A percentile compares a stretch with the other conserved stretches of the same genome.
Conservation (phyloP, 1,139 yeast species). For the Casaregolazyma lundiana region DNA sequence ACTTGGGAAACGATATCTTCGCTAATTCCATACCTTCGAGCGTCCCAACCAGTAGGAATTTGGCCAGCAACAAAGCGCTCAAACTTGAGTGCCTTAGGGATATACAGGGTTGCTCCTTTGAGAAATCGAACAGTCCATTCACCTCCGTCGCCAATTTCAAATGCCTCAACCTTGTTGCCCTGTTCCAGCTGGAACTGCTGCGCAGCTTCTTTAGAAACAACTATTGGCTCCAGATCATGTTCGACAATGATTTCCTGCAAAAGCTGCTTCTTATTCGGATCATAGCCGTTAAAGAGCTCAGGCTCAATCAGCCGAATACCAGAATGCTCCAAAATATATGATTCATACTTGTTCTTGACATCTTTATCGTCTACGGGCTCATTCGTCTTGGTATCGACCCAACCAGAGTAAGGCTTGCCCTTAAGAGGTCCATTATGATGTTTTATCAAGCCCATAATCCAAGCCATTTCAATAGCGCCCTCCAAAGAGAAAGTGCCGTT, state of each 20-base stretch:
- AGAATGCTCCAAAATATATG: constrained; percentile 79
- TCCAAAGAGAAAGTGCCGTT: constrained; percentile 92
- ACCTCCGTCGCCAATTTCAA: constrained; percentile 83
- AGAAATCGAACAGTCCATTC: constrained; percentile 86
- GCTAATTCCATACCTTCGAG: constrained; percentile 87
- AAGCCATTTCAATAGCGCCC: constrained; percentile 98
- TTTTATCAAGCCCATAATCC: constrained; percentile 97
- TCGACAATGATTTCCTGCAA: constrained; percentile 94
- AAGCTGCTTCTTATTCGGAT: constrained; percentile 88
- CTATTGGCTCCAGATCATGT: constrained; percentile 94
- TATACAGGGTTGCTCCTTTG: constrained; percentile 85
- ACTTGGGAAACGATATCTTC: constrained; percentile 93
- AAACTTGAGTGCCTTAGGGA: constrained; percentile 94
- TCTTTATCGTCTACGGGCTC: constrained; percentile 94
- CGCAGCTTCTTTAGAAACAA: constrained; percentile 91
- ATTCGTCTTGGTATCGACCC: constrained; percentile 94
- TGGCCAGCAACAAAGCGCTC: constrained; percentile 98
- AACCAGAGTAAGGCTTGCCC: constrained; percentile 84
- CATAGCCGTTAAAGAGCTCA: constrained; percentile 87
- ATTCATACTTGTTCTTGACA: constrained; percentile 86
- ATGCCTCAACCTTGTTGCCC: constrained; percentile 89
- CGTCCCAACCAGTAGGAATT: constrained; percentile 98
- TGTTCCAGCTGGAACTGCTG: constrained; percentile 91
- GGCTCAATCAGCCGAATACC: constrained; percentile 98
- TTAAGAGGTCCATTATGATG: constrained; percentile 90